phyloP scores from a whole-genome alignment of 164 flowering plant genomes.

The Magnolia officinalis region DNA sequence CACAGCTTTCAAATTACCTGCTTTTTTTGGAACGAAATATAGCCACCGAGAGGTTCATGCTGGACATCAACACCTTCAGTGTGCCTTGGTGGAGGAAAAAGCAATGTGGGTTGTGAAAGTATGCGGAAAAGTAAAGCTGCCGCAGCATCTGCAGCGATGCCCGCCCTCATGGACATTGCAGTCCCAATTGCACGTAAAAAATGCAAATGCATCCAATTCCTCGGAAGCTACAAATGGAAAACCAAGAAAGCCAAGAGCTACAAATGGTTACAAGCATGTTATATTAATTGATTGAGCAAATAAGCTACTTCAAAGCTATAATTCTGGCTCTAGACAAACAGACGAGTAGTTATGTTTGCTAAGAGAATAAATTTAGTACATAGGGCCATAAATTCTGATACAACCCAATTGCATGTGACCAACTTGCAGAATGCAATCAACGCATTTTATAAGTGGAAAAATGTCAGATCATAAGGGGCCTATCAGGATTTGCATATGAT shows the following conservation, averaged over 20 bases:
- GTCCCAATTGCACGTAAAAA: constrained; percentile 94
- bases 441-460: too few relatives aligned
- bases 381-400: too few relatives aligned
- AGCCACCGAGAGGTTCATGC: constrained; percentile 66
- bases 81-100: constrained; percentile 88
- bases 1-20: constrained; percentile 43
- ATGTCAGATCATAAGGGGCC: too few relatives aligned
- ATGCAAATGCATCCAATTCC: constrained; percentile 98
- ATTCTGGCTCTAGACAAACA: neutral
- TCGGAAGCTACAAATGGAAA: constrained; percentile 61
- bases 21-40: constrained; percentile 53
- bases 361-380: too few relatives aligned
- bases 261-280: neutral
- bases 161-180: constrained; percentile 97
- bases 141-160: constrained; percentile 96
- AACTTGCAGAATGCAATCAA: too few relatives aligned
- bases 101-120: constrained; percentile 93
- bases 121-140: constrained; percentile 93
- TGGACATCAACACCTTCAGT: constrained; percentile 84
- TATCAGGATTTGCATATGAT: too few relatives aligned
- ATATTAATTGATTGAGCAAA: neutral
- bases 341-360: too few relatives aligned
- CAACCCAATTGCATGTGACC: too few relatives aligned
- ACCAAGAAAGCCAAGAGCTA: neutral
- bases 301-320: neutral